A percentile compares a stretch with the other conserved stretches of the same genome.
phyloP scores from a whole-genome alignment of 441 rosid genomes.

The Pelargonium fulgidum region DNA sequence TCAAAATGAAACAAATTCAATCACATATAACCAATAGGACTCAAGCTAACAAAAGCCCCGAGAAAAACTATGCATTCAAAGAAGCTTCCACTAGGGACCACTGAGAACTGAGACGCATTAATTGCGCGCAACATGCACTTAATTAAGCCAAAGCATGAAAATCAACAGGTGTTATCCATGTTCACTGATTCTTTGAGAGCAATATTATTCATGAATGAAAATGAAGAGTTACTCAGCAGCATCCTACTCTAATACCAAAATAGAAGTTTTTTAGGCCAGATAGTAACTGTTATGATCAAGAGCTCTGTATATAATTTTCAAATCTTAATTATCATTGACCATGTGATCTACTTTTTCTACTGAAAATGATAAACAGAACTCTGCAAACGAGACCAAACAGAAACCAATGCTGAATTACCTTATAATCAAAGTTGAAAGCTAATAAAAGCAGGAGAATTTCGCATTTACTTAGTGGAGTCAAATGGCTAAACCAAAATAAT shows the following conservation, averaged over 20 bases:
- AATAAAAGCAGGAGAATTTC: background rate
- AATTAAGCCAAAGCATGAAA: constrained; percentile 2
- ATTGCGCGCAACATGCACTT: background rate
- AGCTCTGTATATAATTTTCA: background rate
- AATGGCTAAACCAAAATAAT: too few species aligned
- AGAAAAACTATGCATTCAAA: background rate
- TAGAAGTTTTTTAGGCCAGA: background rate
- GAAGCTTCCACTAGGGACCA: background rate
- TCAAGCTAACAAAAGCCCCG: background rate
- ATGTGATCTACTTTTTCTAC: background rate
- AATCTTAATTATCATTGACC: background rate
- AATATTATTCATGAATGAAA: background rate
- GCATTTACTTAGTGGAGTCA: background rate
- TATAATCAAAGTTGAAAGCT: background rate
- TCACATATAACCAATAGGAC: background rate
- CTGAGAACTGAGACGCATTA: background rate
- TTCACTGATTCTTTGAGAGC: background rate
- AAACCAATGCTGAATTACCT: background rate
- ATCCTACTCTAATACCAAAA: background rate
- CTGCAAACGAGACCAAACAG: background rate
- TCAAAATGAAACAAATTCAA: background rate
- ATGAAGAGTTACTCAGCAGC: background rate
- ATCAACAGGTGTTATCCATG: background rate
- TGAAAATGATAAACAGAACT: background rate
- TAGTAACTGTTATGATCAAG: background rate